These are phyloP conservation scores for Bondarzewia mesenterica DNA, from an alignment of 1,284 basidiomycete genomes.

Conservation along the genomic window DNA sequence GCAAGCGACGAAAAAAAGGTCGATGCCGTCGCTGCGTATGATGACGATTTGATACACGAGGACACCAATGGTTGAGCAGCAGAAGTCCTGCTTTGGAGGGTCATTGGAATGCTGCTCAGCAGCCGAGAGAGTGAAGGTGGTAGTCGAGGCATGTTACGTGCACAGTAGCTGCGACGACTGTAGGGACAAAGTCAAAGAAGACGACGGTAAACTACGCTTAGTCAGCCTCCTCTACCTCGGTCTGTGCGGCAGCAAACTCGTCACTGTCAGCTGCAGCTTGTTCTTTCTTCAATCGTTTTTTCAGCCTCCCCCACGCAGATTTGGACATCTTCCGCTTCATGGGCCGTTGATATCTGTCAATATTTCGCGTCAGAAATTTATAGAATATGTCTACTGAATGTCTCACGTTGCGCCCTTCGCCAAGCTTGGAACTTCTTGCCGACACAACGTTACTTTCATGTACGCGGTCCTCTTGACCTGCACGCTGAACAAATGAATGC, in stretches of 20 bases:
- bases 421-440: slow-evolving; percentile 36
- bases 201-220: background rate
- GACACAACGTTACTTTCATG: slow-evolving; percentile 67
- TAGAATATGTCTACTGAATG: background rate
- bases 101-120: background rate
- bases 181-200: background rate
- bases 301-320: slow-evolving; percentile 47
- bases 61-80: background rate
- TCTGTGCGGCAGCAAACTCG: too few species aligned
- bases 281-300: slow-evolving; percentile 34
- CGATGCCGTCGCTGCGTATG: background rate
- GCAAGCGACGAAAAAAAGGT: background rate
- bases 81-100: background rate
- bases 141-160: background rate
- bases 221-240: slow-evolving; percentile 10
- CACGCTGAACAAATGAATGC: slow-evolving; percentile 32
- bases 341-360: slow-evolving; percentile 48
- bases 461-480: slow-evolving; percentile 61
- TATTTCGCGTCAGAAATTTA: background rate
- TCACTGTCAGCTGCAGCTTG: background rate
- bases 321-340: slow-evolving; percentile 44
- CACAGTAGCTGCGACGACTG: background rate
- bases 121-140: background rate
- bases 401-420: slow-evolving; percentile 45
- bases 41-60: background rate